Conservation (phyloP, 2,329 filamentous ascomycete species). For the Chaetomium olivaceum region DNA sequence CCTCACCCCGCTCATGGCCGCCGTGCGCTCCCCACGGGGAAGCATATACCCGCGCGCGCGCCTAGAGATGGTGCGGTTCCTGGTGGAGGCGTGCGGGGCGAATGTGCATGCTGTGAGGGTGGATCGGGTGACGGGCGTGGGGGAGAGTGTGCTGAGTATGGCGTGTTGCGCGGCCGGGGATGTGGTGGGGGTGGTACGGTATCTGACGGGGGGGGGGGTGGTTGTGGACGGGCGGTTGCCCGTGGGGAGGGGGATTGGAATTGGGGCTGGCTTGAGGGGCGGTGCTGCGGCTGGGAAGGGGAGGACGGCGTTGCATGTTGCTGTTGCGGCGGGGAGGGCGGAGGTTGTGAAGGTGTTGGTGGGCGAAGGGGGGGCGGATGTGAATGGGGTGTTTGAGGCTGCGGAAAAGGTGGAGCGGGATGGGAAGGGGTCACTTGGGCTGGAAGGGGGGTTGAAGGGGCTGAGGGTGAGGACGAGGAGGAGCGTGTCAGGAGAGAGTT, state of each 20-base stretch:
- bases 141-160: conserved; percentile 21
- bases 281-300: conserved; percentile 6
- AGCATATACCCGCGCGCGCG: conserved; percentile 20
- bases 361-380: conserved; percentile 24
- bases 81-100: conserved; percentile 30
- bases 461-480: not conserved
- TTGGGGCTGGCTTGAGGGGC: not conserved
- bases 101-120: conserved; percentile 22
- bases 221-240: conserved; percentile 19
- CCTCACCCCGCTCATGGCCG: conserved; percentile 27
- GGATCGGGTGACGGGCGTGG: not conserved
- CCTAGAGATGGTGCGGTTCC: conserved; percentile 27
- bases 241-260: not conserved
- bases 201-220: conserved; percentile 24
- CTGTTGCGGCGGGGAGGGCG: conserved; percentile 21
- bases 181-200: conserved; percentile 17
- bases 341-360: conserved; percentile 24
- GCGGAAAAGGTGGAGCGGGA: not conserved
- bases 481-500: not conserved
- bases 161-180: conserved; percentile 17
- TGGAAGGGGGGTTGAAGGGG: not conserved
- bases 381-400: conserved; percentile 23
- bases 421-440: not conserved
- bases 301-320: conserved; percentile 30
- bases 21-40: conserved; percentile 15